phyloP scores from a whole-genome alignment of 2,329 filamentous ascomycete species.

The Colletotrichum tabaci region DNA sequence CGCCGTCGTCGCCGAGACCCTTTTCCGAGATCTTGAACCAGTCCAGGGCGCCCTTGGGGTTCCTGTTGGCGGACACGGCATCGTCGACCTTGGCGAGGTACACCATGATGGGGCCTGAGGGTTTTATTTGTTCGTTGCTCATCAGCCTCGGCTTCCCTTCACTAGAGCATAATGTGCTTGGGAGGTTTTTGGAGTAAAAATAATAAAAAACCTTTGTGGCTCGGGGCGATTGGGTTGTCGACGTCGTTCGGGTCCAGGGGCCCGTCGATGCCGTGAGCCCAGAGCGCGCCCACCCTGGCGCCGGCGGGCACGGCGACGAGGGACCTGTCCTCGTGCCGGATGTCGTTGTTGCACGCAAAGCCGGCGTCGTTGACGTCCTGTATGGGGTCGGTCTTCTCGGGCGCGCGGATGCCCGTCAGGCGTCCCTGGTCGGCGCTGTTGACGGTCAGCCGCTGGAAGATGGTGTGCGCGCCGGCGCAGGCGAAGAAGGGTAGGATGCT shows the following conservation, averaged over 20 bases:
- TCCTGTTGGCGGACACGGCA: conserved; percentile 54
- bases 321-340: conserved; percentile 50
- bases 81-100: conserved; percentile 65
- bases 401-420: conserved; percentile 24
- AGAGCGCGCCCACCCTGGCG: conserved; percentile 62
- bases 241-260: conserved; percentile 57
- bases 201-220: conserved; percentile 57
- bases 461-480: conserved; percentile 57
- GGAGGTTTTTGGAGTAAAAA: no score
- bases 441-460: conserved; percentile 20
- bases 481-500: conserved; percentile 55
- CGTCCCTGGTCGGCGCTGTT: conserved; percentile 23
- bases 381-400: conserved; percentile 50
- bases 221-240: conserved; percentile 63
- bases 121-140: no score
- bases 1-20: conserved; percentile 46
- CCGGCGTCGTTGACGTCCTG: conserved; percentile 59
- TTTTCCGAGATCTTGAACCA: conserved; percentile 69
- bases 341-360: conserved; percentile 62
- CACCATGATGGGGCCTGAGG: conserved; percentile 60
- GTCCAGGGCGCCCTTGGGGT: conserved; percentile 50
- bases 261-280: conserved; percentile 65
- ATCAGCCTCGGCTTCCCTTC: no score
- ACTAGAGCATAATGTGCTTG: no score
- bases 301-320: conserved; percentile 63